Conservation (phyloP, 2,329 filamentous ascomycete species). For the Aureobasidium vineae region DNA sequence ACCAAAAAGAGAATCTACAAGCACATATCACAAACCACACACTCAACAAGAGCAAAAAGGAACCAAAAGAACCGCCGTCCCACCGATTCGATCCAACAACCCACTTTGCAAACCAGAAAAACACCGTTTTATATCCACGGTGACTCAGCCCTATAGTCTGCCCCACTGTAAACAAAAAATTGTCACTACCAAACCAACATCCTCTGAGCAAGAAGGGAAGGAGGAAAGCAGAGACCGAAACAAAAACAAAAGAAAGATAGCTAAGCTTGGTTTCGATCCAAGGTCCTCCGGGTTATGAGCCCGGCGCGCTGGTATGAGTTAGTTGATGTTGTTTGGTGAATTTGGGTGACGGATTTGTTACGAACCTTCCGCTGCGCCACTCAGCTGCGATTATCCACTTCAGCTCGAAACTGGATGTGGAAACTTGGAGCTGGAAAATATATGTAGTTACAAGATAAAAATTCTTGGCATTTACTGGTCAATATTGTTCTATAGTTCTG, state of each 20-base stretch:
- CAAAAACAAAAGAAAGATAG: neutral
- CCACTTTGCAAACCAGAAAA: neutral
- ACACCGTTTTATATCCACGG: neutral
- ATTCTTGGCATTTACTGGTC: too few relatives aligned
- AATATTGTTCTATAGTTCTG: too few relatives aligned
- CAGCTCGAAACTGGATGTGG: neutral
- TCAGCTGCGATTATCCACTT: neutral
- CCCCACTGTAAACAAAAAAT: neutral
- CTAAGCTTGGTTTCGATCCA: constrained; percentile 10
- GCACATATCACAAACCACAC: too few relatives aligned
- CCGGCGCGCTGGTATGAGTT: neutral
- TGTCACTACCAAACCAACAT: too few relatives aligned
- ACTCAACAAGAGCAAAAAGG: neutral
- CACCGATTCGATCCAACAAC: neutral
- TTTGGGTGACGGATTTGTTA: neutral
- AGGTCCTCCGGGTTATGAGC: constrained; percentile 13
- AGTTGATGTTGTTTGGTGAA: neutral
- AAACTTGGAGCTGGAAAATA: too few relatives aligned
- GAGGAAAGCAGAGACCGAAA: too few relatives aligned
- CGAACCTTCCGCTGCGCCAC: constrained; percentile 11
- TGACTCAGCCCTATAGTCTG: neutral
- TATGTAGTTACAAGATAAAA: too few relatives aligned
- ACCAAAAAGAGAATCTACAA: too few relatives aligned
- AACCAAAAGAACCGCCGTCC: neutral
- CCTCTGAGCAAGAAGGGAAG: too few relatives aligned